Percentiles rank a stretch among this genome's conserved stretches.
Conservation (phyloP, 768 basidiomycete genomes). For the Cyclocybe cylindracea region DNA sequence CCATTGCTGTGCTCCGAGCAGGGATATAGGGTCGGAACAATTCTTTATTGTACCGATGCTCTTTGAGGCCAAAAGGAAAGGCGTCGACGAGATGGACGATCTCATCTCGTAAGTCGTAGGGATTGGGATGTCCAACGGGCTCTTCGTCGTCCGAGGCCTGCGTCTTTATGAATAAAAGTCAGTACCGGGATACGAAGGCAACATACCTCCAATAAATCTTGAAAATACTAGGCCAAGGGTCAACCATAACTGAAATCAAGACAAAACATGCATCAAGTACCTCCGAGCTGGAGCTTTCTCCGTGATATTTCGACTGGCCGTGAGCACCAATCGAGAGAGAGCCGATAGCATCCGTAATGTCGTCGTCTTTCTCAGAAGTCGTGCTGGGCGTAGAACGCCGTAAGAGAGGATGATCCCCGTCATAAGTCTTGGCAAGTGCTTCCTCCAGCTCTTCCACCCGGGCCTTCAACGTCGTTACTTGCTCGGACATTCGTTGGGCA, state of each 20-base stretch:
- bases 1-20: constrained; percentile 34
- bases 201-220: constrained; percentile 37
- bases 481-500: constrained; percentile 45
- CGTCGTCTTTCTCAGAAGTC: constrained; percentile 5
- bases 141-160: constrained; percentile 7
- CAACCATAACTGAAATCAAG: neutral
- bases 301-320: constrained; percentile 52
- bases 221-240: constrained; percentile 32
- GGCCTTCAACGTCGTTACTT: constrained; percentile 42
- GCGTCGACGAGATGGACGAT: constrained; percentile 46
- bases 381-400: constrained; percentile 1
- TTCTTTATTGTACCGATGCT: constrained; percentile 34
- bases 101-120: constrained; percentile 40
- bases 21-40: constrained; percentile 45
- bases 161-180: neutral
- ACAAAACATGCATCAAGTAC: constrained; percentile 22
- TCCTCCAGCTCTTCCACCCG: constrained; percentile 48
- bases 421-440: constrained; percentile 32
- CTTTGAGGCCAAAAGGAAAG: constrained; percentile 50
- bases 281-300: constrained; percentile 51
- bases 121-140: constrained; percentile 12
- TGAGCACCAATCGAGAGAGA: constrained; percentile 49
- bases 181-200: neutral
- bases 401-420: constrained; percentile 16
- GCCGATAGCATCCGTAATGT: constrained; percentile 41